Percentiles rank a stretch among this genome's conserved stretches.
Conservation (phyloP, 2,329 filamentous ascomycete genomes). For the Aciculosporium take region DNA sequence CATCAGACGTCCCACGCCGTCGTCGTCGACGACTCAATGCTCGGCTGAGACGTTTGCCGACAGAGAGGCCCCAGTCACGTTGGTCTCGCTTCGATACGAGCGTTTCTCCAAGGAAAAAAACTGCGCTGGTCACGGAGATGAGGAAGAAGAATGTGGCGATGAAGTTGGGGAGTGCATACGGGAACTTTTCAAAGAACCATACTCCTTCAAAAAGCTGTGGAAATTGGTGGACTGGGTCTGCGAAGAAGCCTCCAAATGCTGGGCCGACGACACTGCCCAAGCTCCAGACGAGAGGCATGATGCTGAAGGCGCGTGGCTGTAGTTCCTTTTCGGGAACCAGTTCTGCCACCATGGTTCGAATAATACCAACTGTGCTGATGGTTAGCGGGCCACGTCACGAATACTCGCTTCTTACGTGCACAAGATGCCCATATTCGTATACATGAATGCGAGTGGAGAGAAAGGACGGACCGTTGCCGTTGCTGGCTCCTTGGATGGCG, state of each 20-base stretch:
- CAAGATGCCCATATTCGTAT: neutral
- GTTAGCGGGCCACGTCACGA: neutral
- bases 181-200: conserved; percentile 58
- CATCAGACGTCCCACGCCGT: conserved; percentile 1
- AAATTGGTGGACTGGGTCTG: conserved; percentile 62
- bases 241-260: conserved; percentile 73
- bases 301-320: conserved; percentile 76
- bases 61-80: conserved; percentile 59
- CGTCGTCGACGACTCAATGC: conserved; percentile 16
- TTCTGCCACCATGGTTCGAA: conserved; percentile 83
- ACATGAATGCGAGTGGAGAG: neutral
- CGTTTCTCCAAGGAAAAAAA: conserved; percentile 79
- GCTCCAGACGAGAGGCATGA: conserved; percentile 87
- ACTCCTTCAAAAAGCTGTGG: conserved; percentile 54
- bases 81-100: conserved; percentile 54
- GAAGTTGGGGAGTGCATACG: conserved; percentile 75
- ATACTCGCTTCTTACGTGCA: neutral
- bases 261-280: conserved; percentile 81
- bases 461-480: conserved; percentile 55
- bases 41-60: conserved; percentile 52
- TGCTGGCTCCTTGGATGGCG: conserved; percentile 66
- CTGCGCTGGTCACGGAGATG: conserved; percentile 56
- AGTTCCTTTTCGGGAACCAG: conserved; percentile 77
- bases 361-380: conserved; percentile 54
- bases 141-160: conserved; percentile 64